Evolutionary conservation across 164 flowering plant species (phyloP).

Genomic region (Macadamia integrifolia): DNA sequence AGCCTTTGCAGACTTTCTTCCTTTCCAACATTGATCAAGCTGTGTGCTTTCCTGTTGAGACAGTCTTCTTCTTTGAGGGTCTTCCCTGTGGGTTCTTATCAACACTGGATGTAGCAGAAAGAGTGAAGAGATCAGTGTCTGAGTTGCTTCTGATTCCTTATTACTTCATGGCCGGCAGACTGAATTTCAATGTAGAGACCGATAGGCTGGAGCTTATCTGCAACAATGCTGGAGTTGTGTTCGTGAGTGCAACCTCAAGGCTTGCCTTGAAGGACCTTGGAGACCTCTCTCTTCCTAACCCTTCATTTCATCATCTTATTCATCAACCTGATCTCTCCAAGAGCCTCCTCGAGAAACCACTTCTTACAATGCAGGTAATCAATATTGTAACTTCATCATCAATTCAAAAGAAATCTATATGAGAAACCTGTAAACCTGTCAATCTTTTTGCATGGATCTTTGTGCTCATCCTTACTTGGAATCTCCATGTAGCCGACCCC

Average conservation of each 20-base stretch:
- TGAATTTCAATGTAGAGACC: slow-evolving; percentile 23
- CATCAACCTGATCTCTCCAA: slow-evolving; percentile 23
- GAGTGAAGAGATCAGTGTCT: slow-evolving; percentile 30
- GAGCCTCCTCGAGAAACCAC: slow-evolving; percentile 23
- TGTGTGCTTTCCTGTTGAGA: slow-evolving; percentile 39
- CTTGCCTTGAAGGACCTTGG: slow-evolving; percentile 37
- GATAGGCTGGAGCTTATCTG: slow-evolving; percentile 39
- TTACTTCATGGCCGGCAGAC: slow-evolving; percentile 51
- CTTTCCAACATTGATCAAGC: slow-evolving; percentile 45
- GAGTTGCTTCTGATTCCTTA: slow-evolving; percentile 35
- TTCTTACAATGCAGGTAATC: slow-evolving; percentile 41
- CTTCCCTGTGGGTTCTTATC: slow-evolving; percentile 3
- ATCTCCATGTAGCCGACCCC: no score
- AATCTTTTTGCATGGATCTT: neutral
- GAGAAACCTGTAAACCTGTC: neutral
- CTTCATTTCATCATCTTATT: slow-evolving; percentile 30
- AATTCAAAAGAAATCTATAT: neutral
- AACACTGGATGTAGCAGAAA: slow-evolving; percentile 20
- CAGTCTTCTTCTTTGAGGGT: slow-evolving; percentile 32
- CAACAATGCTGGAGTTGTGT: slow-evolving; percentile 36
- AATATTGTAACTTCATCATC: neutral
- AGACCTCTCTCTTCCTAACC: slow-evolving; percentile 33
- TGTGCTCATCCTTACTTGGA: no score
- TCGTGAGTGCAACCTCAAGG: slow-evolving; percentile 33
- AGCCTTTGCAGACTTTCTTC: slow-evolving; percentile 25